These are phyloP conservation scores for Globisporangium radiosum DNA, from an alignment of 352 stramenopile species.

Conservation along the genomic window DNA sequence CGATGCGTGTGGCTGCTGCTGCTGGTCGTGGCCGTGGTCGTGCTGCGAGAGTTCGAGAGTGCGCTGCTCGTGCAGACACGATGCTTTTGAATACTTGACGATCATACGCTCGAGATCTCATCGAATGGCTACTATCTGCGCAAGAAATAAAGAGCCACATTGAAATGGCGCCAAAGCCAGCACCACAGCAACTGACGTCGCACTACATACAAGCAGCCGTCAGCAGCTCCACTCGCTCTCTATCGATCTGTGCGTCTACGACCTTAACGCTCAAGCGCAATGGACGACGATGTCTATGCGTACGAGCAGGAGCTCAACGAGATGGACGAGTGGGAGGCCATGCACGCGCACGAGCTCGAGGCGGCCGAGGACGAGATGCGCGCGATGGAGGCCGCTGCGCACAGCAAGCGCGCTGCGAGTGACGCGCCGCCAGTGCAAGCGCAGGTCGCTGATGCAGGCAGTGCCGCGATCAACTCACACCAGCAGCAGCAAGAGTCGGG, in stretches of 20 bases:
- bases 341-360: conserved; percentile 78
- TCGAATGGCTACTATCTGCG: neutral
- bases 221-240: neutral
- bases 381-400: conserved; percentile 33
- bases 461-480: neutral
- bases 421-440: neutral
- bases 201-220: neutral
- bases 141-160: neutral
- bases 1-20: neutral
- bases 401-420: neutral
- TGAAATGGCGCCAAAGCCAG: neutral
- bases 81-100: neutral
- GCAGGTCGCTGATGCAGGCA: neutral
- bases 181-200: neutral
- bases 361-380: conserved; percentile 57
- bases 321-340: conserved; percentile 80
- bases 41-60: neutral
- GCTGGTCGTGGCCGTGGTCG: neutral
- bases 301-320: conserved; percentile 74
- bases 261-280: neutral
- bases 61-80: neutral
- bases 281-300: conserved; percentile 67
- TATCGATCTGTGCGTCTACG: neutral
- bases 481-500: neutral
- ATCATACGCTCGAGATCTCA: neutral